Conservation (phyloP, 768 basidiomycete genomes). For the Russula sp. region DNA sequence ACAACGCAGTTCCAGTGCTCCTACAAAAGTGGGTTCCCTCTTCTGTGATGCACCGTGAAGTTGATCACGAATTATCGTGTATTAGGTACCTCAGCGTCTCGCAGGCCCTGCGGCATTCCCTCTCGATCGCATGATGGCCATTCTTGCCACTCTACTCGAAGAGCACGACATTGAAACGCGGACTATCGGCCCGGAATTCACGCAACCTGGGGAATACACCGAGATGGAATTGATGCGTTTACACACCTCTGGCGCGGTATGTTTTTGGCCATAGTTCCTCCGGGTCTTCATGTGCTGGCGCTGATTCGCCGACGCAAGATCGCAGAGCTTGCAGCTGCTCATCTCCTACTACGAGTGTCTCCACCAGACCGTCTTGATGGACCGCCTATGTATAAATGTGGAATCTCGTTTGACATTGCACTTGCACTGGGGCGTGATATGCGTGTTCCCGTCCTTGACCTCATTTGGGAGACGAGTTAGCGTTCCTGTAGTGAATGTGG, state of each 20-base stretch:
- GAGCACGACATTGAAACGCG: conserved; percentile 56
- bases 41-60: neutral
- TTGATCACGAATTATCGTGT: neutral
- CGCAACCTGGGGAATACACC: conserved; percentile 59
- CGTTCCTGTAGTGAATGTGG: neutral
- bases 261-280: conserved; percentile 24
- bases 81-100: conserved; percentile 66
- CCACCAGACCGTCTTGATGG: conserved; percentile 57
- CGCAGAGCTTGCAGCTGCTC: conserved; percentile 54
- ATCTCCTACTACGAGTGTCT: conserved; percentile 59
- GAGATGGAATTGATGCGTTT: conserved; percentile 66
- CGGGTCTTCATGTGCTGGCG: neutral
- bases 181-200: conserved; percentile 39
- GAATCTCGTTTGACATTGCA: conserved; percentile 52
- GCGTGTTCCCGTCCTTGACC: conserved; percentile 51
- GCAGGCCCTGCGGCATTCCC: conserved; percentile 74
- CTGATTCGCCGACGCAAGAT: conserved; percentile 38
- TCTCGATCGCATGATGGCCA: conserved; percentile 71
- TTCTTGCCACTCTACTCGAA: conserved; percentile 69
- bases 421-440: conserved; percentile 51
- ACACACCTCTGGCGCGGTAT: conserved; percentile 50
- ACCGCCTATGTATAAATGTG: conserved; percentile 66
- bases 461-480: conserved; percentile 51
- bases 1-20: conserved; percentile 20
- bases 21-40: conserved; percentile 25